Base-by-base conservation (phyloP, 345 rosid genomes). In the Chamaenerion angustifolium region DNA sequence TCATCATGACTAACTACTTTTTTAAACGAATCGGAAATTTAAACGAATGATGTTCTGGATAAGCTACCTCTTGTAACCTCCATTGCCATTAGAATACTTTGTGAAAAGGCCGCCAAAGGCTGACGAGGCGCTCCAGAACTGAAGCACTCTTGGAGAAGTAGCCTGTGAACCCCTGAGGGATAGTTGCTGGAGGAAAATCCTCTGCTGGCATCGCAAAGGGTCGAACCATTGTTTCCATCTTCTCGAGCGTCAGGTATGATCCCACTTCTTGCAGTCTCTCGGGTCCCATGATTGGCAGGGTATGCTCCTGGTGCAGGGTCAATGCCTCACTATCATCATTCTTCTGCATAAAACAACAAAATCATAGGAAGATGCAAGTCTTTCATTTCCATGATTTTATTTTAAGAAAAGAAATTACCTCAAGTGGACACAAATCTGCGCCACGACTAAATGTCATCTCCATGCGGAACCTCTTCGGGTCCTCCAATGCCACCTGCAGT, bases 181-280 rank as follows among this genome's bases (percentile, higher is more conserved):
- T 52, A n/a, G 83, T 58, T 7, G 95, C 73, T 8, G 99, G 99
- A 49, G 97, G 99, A 49, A 93, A 93, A 61, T 93, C 99, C 45
- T 93, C 99, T 1, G 99, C 82, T 2, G 97, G 99, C 95, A 93
- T 88, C 4, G 97, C 99, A 52, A 93, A 93, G 0, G 86, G 82
- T 41, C 80, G 83, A 52, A 88, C 49, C 95, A 93, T 82, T 68
- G 54, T 85, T 70, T 93, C 97, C 94, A 93, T 77, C 72, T 79
- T 81, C 67, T 85, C 95, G 23, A 93, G 74, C 14, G 97, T 82
- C 56, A 85, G 80, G 63, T 70, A 81, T 0, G 97, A 79, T 59
- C 76, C 80, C 17, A 69, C 85, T 69, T 88, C 97, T 54, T 85
- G 97, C 40, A 93, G 75, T 75, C 99, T 83, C 68, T 93, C 99